These are phyloP conservation scores for Suillus weaverae DNA, from an alignment of 768 basidiomycete genomes.

Conservation along the genomic window DNA sequence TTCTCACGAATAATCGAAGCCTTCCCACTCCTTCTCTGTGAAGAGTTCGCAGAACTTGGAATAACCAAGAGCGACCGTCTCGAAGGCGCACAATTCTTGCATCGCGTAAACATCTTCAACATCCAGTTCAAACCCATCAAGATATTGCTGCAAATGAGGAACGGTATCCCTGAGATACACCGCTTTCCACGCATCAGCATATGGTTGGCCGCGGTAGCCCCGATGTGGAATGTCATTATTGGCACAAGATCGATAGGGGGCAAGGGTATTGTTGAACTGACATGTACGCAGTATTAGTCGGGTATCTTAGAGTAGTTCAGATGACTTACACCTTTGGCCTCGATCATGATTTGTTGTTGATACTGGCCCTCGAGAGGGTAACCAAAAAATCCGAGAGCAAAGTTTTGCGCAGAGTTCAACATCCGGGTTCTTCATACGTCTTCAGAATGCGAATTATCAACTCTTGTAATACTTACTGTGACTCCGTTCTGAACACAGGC, in stretches of 20 bases:
- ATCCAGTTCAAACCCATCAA: slow-evolving; percentile 59
- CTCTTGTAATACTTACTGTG: slow-evolving; percentile 34
- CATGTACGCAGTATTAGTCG: neutral
- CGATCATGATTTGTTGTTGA: slow-evolving; percentile 44
- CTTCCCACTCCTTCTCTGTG: slow-evolving; percentile 86
- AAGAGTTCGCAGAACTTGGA: slow-evolving; percentile 87
- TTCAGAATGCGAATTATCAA: neutral
- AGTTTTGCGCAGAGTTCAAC: slow-evolving; percentile 53
- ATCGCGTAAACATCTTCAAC: slow-evolving; percentile 68
- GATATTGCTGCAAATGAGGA: slow-evolving; percentile 50
- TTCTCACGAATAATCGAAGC: slow-evolving; percentile 77
- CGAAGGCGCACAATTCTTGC: slow-evolving; percentile 80
- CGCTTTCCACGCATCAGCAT: slow-evolving; percentile 59
- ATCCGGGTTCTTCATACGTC: slow-evolving; percentile 42
- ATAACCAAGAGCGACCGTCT: slow-evolving; percentile 87
- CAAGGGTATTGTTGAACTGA: slow-evolving; percentile 49
- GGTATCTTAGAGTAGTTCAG: slow-evolving; percentile 10
- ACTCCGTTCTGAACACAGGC: slow-evolving; percentile 55
- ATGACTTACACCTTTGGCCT: slow-evolving; percentile 33
- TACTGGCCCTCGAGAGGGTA: slow-evolving; percentile 46
- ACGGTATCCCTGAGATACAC: slow-evolving; percentile 68
- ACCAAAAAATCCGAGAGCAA: slow-evolving; percentile 54
- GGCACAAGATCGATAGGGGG: slow-evolving; percentile 49
- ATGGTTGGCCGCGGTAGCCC: slow-evolving; percentile 51
- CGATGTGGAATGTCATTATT: slow-evolving; percentile 51